Conservation (phyloP, 75 land plant species). For the Picea glauca region DNA sequence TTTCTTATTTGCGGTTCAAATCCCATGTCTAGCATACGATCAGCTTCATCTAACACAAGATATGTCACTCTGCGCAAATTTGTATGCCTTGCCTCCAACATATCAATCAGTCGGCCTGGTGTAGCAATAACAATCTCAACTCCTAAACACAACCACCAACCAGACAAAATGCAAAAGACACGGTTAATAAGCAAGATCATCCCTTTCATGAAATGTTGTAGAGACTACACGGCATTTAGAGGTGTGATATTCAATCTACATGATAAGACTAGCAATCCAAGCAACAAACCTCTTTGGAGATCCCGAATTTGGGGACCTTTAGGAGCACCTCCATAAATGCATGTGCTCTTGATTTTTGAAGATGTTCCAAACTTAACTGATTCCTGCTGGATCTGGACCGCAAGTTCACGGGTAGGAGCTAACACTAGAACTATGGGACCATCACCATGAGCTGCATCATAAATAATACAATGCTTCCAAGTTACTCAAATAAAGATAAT, state of each 20-base stretch:
- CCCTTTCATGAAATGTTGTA: too few species aligned
- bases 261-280: not conserved
- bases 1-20: conserved; percentile 93
- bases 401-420: conserved; percentile 89
- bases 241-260: not conserved
- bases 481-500: not conserved
- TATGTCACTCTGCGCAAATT: conserved; percentile 79
- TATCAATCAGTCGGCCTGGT: conserved; percentile 85
- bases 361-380: conserved; percentile 60
- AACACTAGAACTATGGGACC: conserved; percentile 80
- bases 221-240: not conserved
- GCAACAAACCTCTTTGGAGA: conserved; percentile 53
- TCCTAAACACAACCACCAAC: conserved; percentile 27
- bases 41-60: conserved; percentile 91
- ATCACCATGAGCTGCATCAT: conserved; percentile 57
- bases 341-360: conserved; percentile 66
- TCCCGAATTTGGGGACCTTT: conserved; percentile 93
- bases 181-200: not conserved
- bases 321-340: conserved; percentile 90
- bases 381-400: conserved; percentile 88
- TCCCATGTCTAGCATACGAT: conserved; percentile 92
- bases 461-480: conserved; percentile 6
- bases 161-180: not conserved
- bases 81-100: conserved; percentile 74
- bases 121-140: conserved; percentile 93